Evolutionary conservation across 2,329 filamentous ascomycete genomes (phyloP), one percentile per base, ranked within the genome.

Genomic region (Fusarium sp.): DNA sequence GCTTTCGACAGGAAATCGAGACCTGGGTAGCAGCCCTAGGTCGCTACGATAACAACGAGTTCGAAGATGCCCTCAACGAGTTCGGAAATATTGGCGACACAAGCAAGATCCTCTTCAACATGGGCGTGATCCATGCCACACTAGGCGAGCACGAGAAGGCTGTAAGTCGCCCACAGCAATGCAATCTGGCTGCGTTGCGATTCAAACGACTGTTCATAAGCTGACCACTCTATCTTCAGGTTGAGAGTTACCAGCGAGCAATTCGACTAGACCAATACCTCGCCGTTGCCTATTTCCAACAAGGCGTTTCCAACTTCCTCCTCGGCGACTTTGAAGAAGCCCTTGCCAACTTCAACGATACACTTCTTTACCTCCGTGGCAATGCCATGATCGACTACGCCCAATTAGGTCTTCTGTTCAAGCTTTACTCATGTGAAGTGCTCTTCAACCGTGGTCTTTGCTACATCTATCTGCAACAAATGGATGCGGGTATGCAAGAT

Each of bases 321-420:
- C 89, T 98, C 57, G 95, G 95, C 63, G 96, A 99, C 78, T 98
- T 98, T 74, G 95, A 98, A 79, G 96, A 98, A 80, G 96, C 96
- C 18, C 85, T 98, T 66, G 95, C 95, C 72, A 98, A 98, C 82
- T 99, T 99, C 87, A 99, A 99, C 83, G 96, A 99, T 78, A 98
- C 96, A 0, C 85, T 99, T 40, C 84, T 98, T 42, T 98, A 98
- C 80, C 87, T 99, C 45, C 90, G 96, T 76, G 96, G 96, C 66
- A 98, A 99, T 83, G 95, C 94, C 58, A 93, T 96, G 82, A 99
- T 99, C 81, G 95, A 99, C 81, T 99, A 99, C 80, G 94, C 97
- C 64, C 96, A 99, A 80, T 82, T 99, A 49, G 96, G 96, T 20
- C 87, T 99, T 44, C 92, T 97, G 62, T 99, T 98, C 85, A 97